Evolutionary conservation across 176 grass and related monocot genomes (phyloP).

Genomic region (Leersia perrieri): DNA sequence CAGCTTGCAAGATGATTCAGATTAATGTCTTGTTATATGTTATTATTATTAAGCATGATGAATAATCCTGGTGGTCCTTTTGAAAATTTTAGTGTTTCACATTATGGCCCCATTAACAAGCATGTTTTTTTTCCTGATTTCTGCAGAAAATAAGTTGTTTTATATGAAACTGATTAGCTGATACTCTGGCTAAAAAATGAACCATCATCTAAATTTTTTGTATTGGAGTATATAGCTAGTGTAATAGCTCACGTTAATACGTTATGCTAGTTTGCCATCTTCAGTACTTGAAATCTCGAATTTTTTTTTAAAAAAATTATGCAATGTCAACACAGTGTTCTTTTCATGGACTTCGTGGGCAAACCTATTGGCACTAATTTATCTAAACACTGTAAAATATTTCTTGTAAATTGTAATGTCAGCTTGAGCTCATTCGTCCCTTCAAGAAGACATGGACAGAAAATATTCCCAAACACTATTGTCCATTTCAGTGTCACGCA

Average conservation of each 20-base stretch:
- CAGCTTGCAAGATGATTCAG: background rate
- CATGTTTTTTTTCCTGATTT: background rate
- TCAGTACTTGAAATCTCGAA: background rate
- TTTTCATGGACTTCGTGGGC: background rate
- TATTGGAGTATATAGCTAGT: no score
- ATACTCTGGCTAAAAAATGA: background rate
- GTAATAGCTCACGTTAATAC: background rate
- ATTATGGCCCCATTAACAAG: background rate
- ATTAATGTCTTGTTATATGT: background rate
- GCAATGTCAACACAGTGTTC: background rate
- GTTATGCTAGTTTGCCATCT: background rate
- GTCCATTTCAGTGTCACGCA: background rate
- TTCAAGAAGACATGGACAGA: background rate
- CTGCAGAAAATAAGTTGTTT: background rate
- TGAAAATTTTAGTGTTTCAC: background rate
- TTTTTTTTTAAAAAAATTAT: no score
- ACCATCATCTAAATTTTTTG: no score
- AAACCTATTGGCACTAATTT: background rate
- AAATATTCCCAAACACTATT: background rate
- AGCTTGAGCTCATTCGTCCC: background rate
- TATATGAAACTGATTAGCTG: background rate
- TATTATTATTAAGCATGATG: background rate
- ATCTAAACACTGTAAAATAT: background rate
- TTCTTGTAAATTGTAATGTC: no score
- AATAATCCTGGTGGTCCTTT: background rate